phyloP scores from a whole-genome alignment of 805 yeast genomes.

The Saturnispora bothae region DNA sequence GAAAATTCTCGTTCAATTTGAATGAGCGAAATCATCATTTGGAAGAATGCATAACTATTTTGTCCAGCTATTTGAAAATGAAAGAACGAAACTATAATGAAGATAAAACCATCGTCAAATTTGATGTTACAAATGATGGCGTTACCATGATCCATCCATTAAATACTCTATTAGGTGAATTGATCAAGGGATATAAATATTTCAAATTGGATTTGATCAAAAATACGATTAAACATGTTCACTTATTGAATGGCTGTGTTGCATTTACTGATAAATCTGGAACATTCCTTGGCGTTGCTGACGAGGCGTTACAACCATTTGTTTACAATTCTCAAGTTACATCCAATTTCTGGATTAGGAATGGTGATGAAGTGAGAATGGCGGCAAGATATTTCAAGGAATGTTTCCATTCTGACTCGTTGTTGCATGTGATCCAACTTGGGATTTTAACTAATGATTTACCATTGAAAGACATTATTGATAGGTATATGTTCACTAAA shows the following conservation, averaged over 20 bases:
- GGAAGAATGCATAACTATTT: slow-evolving; percentile 28
- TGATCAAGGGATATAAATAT: slow-evolving; percentile 29
- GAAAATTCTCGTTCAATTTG: slow-evolving; percentile 18
- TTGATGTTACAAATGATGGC: slow-evolving; percentile 33
- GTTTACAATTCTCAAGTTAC: slow-evolving; percentile 54
- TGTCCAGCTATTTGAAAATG: slow-evolving; percentile 25
- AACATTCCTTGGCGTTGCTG: slow-evolving; percentile 33
- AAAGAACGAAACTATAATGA: background rate
- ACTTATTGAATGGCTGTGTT: slow-evolving; percentile 2
- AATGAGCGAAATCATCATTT: slow-evolving; percentile 15
- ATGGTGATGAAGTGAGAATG: slow-evolving; percentile 37
- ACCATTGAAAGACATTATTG: slow-evolving; percentile 31
- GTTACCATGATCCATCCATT: slow-evolving; percentile 53
- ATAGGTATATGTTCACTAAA: slow-evolving; percentile 45
- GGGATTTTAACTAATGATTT: slow-evolving; percentile 28
- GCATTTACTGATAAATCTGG: slow-evolving; percentile 9
- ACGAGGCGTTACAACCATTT: slow-evolving; percentile 46
- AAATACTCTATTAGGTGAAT: slow-evolving; percentile 41
- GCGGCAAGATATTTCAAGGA: slow-evolving; percentile 17
- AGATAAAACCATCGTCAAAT: slow-evolving; percentile 3
- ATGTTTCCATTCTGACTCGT: slow-evolving; percentile 27
- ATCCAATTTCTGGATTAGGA: slow-evolving; percentile 64
- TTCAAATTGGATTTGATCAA: slow-evolving; percentile 14
- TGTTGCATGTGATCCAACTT: slow-evolving; percentile 37
- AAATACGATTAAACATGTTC: slow-evolving; percentile 11